phyloP scores from a whole-genome alignment of 306 rosid genomes.

The Sphenostylis stenocarpa region DNA sequence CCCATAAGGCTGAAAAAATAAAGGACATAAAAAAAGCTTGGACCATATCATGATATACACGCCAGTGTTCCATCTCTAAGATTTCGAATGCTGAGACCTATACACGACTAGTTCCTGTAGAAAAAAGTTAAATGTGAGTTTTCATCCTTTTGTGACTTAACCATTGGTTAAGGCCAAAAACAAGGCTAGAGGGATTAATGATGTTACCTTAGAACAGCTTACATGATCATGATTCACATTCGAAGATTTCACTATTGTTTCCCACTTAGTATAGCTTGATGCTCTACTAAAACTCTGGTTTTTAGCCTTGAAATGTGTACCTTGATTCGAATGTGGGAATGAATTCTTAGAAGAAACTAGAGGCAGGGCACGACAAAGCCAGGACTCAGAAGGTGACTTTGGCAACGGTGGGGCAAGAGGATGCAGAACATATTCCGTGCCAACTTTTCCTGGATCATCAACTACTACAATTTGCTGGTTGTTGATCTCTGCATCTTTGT shows the following conservation, averaged over 20 bases:
- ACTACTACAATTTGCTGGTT: conserved; percentile 42
- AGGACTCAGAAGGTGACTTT: conserved; percentile 90
- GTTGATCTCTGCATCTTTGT: conserved; percentile 32
- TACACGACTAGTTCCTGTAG: conserved; percentile 72
- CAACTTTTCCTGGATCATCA: conserved; percentile 37
- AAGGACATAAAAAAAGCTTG: conserved; percentile 12
- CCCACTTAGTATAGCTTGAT: conserved; percentile 75
- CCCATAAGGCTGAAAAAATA: conserved; percentile 6
- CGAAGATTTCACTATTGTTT: conserved; percentile 84
- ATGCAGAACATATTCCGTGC: conserved; percentile 31
- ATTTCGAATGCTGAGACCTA: conserved; percentile 58
- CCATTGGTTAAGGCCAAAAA: not conserved
- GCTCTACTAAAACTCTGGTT: conserved; percentile 46
- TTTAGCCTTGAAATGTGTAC: conserved; percentile 37
- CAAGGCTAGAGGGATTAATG: conserved; percentile 1
- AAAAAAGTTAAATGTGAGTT: conserved; percentile 23
- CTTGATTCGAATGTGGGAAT: conserved; percentile 30
- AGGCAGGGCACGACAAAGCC: conserved; percentile 87
- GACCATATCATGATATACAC: not conserved
- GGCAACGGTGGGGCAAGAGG: conserved; percentile 76
- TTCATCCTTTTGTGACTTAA: not conserved
- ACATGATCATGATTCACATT: conserved; percentile 64
- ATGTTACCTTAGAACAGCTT: conserved; percentile 72
- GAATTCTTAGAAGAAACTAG: conserved; percentile 55
- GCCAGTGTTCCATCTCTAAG: conserved; percentile 40